Percentiles rank a stretch among this genome's conserved stretches.
phyloP scores from a whole-genome alignment of 352 stramenopile species.

The Phytophthora syringae region DNA sequence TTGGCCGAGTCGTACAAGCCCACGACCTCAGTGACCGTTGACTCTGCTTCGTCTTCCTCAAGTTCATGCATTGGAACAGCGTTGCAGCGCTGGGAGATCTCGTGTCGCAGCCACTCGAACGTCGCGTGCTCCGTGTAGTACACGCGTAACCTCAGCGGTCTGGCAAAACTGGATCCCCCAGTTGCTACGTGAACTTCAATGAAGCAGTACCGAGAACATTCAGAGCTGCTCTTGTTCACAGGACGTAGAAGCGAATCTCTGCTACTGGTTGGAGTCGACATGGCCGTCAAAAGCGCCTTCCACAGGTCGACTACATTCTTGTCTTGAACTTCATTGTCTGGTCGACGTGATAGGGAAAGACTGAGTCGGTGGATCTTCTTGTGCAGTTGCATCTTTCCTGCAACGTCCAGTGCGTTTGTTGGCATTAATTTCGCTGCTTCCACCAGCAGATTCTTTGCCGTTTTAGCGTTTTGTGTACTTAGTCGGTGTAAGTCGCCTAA shows the following conservation, averaged over 20 bases:
- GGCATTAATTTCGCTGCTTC: constrained; percentile 47
- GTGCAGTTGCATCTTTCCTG: constrained; percentile 54
- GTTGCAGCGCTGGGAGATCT: constrained; percentile 33
- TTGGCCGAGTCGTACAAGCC: constrained; percentile 40
- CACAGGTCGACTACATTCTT: constrained; percentile 35
- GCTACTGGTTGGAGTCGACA: constrained; percentile 8
- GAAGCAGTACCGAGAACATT: constrained; percentile 30
- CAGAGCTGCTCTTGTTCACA: constrained; percentile 22
- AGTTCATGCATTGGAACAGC: constrained; percentile 17
- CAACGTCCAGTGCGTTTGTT: constrained; percentile 32
- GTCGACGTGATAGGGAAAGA: constrained; percentile 4
- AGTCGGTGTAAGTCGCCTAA: constrained; percentile 39
- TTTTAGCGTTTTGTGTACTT: constrained; percentile 9
- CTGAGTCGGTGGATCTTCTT: constrained; percentile 43
- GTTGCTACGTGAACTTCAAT: constrained; percentile 20
- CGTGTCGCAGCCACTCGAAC: constrained; percentile 44
- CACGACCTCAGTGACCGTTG: constrained; percentile 13
- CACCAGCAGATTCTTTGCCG: constrained; percentile 28
- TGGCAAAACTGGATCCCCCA: not conserved
- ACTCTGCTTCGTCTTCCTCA: constrained; percentile 3
- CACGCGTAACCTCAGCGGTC: constrained; percentile 33
- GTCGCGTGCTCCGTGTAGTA: constrained; percentile 38
- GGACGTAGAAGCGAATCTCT: constrained; percentile 15
- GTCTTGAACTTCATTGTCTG: constrained; percentile 24
- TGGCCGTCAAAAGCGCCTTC: constrained; percentile 19